A percentile compares a stretch with the other conserved stretches of the same genome.
phyloP scores from a whole-genome alignment of 257 asterid genomes.

The Solanum bulbocastanum region DNA sequence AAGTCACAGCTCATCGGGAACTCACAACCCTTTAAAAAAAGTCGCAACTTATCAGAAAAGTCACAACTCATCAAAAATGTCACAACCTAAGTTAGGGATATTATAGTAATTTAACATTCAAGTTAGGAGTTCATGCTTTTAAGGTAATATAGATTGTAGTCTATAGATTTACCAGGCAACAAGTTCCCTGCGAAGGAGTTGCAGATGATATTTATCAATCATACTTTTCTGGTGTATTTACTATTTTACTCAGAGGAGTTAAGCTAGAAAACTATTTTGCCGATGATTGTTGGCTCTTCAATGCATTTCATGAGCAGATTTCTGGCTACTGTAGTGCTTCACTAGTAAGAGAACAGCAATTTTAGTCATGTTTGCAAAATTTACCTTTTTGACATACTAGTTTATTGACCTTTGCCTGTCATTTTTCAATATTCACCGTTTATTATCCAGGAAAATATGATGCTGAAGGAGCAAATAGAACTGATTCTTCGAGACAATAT shows the following conservation, averaged over 20 bases:
- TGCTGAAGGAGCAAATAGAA: constrained; percentile 64
- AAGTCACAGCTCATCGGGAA: too few species aligned
- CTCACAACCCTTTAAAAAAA: too few species aligned
- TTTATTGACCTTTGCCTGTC: not conserved
- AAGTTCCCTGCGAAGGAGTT: not conserved
- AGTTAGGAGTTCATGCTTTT: too few species aligned
- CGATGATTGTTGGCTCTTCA: not conserved
- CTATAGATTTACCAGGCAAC: not conserved
- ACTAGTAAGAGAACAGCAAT: not conserved
- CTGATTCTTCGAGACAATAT: constrained; percentile 39
- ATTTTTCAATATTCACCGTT: not conserved
- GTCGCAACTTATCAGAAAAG: too few species aligned
- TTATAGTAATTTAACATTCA: too few species aligned
- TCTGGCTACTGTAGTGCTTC: not conserved
- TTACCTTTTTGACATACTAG: not conserved
- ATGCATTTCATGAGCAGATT: not conserved
- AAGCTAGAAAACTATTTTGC: not conserved
- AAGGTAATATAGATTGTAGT: not conserved
- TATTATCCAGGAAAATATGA: constrained; percentile 46
- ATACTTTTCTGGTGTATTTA: not conserved
- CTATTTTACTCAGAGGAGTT: not conserved
- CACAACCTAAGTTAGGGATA: too few species aligned
- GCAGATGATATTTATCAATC: not conserved
- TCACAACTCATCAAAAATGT: too few species aligned
- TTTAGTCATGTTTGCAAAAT: not conserved